Percentiles rank a stretch among this genome's conserved stretches.
Evolutionary conservation across 108 stramenopile species (phyloP).

Genomic region (Fragilaria crotonensis): DNA sequence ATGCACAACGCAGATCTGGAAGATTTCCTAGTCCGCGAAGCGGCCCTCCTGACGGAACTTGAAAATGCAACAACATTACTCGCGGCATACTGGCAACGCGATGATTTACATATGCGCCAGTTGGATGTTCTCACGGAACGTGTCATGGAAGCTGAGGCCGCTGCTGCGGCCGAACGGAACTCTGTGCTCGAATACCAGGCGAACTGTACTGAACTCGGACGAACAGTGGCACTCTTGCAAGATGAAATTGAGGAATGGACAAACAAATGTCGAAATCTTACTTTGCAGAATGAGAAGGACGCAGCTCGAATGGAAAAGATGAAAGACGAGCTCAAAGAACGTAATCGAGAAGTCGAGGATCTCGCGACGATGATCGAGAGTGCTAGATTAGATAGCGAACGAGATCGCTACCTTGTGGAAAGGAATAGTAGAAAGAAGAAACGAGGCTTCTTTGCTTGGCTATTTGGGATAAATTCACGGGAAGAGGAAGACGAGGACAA

Average conservation of each 20-base stretch:
- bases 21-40: constrained; percentile 20
- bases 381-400: constrained; percentile 20
- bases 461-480: constrained; percentile 24
- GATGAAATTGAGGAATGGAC: constrained; percentile 42
- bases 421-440: constrained; percentile 21
- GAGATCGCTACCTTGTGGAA: constrained; percentile 2
- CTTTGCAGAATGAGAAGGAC: constrained; percentile 18
- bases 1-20: constrained; percentile 14
- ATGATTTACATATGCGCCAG: constrained; percentile 42
- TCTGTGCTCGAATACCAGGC: constrained; percentile 42
- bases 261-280: constrained; percentile 23
- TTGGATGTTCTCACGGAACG: constrained; percentile 71
- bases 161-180: constrained; percentile 48
- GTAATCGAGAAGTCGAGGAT: constrained; percentile 47
- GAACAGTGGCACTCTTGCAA: constrained; percentile 27
- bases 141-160: constrained; percentile 53
- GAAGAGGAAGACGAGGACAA: constrained; percentile 37
- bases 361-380: constrained; percentile 39
- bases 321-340: constrained; percentile 34
- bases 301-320: constrained; percentile 20
- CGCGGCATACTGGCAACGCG: constrained; percentile 25
- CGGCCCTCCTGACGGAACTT: constrained; percentile 22
- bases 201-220: constrained; percentile 56
- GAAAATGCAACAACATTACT: constrained; percentile 34
- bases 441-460: constrained; percentile 36